Evolutionary conservation across 2,329 filamentous ascomycete species (phyloP).

Genomic region (Ceratocystiopsis brevicomis): DNA sequence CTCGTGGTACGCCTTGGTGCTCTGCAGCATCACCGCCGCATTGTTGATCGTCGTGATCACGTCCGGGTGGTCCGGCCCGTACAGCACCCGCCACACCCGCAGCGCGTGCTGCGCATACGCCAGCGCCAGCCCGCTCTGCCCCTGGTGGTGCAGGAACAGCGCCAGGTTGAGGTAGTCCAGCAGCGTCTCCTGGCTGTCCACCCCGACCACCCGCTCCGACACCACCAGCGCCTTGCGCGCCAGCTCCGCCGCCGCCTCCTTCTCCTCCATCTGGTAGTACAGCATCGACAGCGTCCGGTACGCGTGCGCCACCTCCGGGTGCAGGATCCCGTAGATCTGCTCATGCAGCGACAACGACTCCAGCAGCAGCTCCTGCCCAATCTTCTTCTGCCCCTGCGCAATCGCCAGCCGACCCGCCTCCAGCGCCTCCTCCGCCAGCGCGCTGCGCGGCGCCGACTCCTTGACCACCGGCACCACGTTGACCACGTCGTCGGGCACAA

Average conservation of each 20-base stretch:
- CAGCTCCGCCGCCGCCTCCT: constrained; percentile 84
- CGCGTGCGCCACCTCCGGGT: constrained; percentile 85
- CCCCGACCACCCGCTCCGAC: constrained; percentile 77
- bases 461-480: constrained; percentile 92
- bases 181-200: constrained; percentile 86
- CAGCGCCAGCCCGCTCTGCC: constrained; percentile 76
- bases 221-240: constrained; percentile 94
- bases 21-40: constrained; percentile 93
- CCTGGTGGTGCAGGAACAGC: constrained; percentile 79
- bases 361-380: constrained; percentile 87
- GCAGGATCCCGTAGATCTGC: constrained; percentile 94
- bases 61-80: constrained; percentile 82
- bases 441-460: constrained; percentile 78
- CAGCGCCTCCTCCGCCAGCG: constrained; percentile 83
- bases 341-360: constrained; percentile 92
- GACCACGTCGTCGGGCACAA: constrained; percentile 67
- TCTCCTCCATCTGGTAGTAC: constrained; percentile 96
- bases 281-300: constrained; percentile 92
- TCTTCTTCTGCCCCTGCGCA: constrained; percentile 81
- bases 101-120: constrained; percentile 82
- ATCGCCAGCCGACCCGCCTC: constrained; percentile 95
- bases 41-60: constrained; percentile 99
- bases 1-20: constrained; percentile 84
- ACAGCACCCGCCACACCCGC: constrained; percentile 92
- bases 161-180: constrained; percentile 91